Conservation (phyloP, 352 stramenopile genomes). For the Globisporangium apiculatum region DNA sequence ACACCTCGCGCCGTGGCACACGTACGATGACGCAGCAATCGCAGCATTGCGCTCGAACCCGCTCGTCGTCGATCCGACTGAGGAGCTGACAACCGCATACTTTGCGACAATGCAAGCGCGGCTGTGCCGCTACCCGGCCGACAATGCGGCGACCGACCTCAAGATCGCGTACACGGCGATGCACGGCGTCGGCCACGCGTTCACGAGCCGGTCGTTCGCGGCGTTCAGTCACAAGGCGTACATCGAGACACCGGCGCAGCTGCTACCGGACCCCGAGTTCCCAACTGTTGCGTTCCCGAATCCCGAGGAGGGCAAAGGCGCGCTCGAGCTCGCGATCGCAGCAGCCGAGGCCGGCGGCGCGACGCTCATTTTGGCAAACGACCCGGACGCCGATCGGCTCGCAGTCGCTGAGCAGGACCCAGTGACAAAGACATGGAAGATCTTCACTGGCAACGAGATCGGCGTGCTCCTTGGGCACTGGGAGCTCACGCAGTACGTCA, state of each 20-base stretch:
- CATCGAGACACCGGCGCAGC: slow-evolving; percentile 80
- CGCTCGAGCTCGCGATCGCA: slow-evolving; percentile 90
- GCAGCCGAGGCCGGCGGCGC: slow-evolving; percentile 68
- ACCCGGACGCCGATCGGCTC: slow-evolving; percentile 97
- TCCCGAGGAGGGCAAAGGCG: slow-evolving; percentile 96
- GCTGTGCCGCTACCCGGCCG: slow-evolving; percentile 59
- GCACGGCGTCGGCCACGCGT: slow-evolving; percentile 95
- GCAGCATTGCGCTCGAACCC: slow-evolving; percentile 24
- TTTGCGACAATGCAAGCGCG: slow-evolving; percentile 41
- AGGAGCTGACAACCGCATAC: slow-evolving; percentile 68
- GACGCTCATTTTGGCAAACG: slow-evolving; percentile 95
- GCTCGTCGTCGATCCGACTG: slow-evolving; percentile 59
- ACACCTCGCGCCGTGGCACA: slow-evolving; percentile 87
- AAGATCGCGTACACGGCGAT: slow-evolving; percentile 96
- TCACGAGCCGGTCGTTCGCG: slow-evolving; percentile 88
- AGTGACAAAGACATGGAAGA: slow-evolving; percentile 83
- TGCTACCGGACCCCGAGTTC: slow-evolving; percentile 93
- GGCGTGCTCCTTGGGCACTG: slow-evolving; percentile 93
- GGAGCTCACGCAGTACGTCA: slow-evolving; percentile 71
- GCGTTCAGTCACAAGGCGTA: slow-evolving; percentile 87
- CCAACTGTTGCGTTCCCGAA: slow-evolving; percentile 97
- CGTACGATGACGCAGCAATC: slow-evolving; percentile 48
- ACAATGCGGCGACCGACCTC: slow-evolving; percentile 48
- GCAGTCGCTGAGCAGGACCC: slow-evolving; percentile 91
- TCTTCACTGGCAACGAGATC: slow-evolving; percentile 99